phyloP scores from a whole-genome alignment of 495 filamentous ascomycete genomes.

The Hyaloscypha variabilis region DNA sequence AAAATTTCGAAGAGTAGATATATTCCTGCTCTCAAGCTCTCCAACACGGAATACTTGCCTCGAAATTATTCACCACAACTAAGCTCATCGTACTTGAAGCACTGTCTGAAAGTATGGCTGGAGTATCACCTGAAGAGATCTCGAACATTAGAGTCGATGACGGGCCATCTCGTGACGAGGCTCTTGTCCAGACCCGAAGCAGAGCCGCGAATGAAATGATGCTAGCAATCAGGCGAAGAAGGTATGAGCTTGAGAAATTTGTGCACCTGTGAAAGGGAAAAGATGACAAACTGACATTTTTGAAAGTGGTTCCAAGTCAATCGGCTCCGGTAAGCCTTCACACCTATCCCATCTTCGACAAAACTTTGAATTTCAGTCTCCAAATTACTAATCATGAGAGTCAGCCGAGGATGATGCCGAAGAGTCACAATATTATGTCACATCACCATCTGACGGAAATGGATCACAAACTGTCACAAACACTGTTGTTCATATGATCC shows the following conservation, averaged over 20 bases:
- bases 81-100: slow-evolving; percentile 1
- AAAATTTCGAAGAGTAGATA: neutral
- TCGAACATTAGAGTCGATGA: neutral
- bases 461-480: slow-evolving; percentile 3
- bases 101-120: neutral
- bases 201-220: slow-evolving; percentile 8
- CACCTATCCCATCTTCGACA: slow-evolving; percentile 1
- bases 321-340: slow-evolving; percentile 18
- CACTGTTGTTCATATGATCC: slow-evolving; percentile 8
- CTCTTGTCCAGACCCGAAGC: slow-evolving; percentile 5
- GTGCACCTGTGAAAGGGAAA: neutral
- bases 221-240: slow-evolving; percentile 6
- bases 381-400: slow-evolving; percentile 2
- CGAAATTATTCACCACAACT: slow-evolving; percentile 5
- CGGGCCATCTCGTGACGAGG: slow-evolving; percentile 5
- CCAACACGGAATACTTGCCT: slow-evolving; percentile 1
- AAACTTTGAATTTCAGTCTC: neutral
- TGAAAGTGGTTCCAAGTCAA: slow-evolving; percentile 5
- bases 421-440: slow-evolving; percentile 9
- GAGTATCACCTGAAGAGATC: slow-evolving; percentile 5
- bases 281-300: slow-evolving; percentile 1
- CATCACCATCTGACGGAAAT: slow-evolving; percentile 1
- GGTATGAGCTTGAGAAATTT: slow-evolving; percentile 3
- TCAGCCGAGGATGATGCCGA: neutral
- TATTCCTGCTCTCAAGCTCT: neutral